Evolutionary conservation across 306 rosid species (phyloP), one percentile per base, ranked within the genome.

Genomic region (Astragalus glycyphyllos): DNA sequence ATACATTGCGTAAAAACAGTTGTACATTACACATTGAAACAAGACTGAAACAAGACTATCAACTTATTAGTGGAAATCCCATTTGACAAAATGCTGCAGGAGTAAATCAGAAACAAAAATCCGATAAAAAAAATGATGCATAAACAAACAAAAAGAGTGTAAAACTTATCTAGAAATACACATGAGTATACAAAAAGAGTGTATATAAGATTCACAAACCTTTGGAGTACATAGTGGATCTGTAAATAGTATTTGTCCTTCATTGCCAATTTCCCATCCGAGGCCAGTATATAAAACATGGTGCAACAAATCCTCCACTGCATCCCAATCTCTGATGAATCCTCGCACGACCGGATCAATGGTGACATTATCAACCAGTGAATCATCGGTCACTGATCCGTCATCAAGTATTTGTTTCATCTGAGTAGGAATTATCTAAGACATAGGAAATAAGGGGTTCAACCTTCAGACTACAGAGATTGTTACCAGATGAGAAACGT

Each of bases 221-320:
- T 93, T 93, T 9, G 98, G 98, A 34, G 98, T 93, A 78, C 77
- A 86, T 57, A 93, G 97, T 74, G 98, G 97, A 80, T 93, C 98
- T 2, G 98, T 90, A 78, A 93, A 93, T 46, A 93, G 69, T 70
- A 93, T 87, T 68, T 93, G 96, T 41, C 98, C 98, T 86, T 93
- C 98, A 59, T 91, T 91, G 62, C 99, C 99, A 7, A 91, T 87
- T 83, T 91, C 99, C 99, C 99, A 94, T 68, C 99, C 99, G 60
- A 94, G 99, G 58, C 97, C 99, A 63, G 87, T 68, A 55, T 94
- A 94, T 32, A 94, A 76, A 16, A 91, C 84, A 86, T 94, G 85
- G 79, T 89, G 87, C 86, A 94, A 81, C 77, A 94, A 78, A 77
- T 94, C 99, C 79, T 94, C 99, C 90, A 94, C 77, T 12, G 99